Base-by-base conservation (phyloP, 140 eudicot species). In the Cichorium intybus region DNA sequence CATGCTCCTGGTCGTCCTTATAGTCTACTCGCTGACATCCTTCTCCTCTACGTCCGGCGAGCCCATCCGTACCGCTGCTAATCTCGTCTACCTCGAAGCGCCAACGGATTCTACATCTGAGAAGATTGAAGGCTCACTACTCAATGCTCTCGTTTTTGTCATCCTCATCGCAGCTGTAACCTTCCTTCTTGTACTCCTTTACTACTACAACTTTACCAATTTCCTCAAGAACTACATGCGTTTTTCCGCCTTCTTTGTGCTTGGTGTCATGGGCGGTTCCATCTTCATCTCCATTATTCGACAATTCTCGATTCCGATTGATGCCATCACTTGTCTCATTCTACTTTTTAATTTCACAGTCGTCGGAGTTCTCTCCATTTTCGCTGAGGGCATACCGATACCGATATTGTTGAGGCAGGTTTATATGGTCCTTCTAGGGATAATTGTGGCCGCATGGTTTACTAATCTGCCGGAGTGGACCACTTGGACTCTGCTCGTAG, bases 401-500 rank as follows among this genome's bases (percentile, higher is more conserved):
- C 99, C 97, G 17, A 89, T 94, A 29, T 26, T 84, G 21, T 34
- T 89, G 56, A 84, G 82, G 70, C 99, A 94, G 64, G 67, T 64
- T 24, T 89, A 80, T 77, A 89, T 80, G 90, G 97, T 94, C 16
- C 31, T 57, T 24, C 63, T 94, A 64, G 99, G 99, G 68, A 84
- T 94, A 20, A 81, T 89, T 45, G 90, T 83, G 47, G 99, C 99
- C 0, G 91, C 89, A 16, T 94, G 99, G 99, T 89, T 94, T 72
- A 82, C 99, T 2, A 77, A 78, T 41, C 62, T 94, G 73, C 99
- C 99, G 0, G 99, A 94, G 24, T 94, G 99, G 99, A 89, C 96
- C 4, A 94, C 99, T 4, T 94, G 99, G 99, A 73, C 80, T 20
- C 71, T 94, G 77, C 66, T 94, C 28, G 84, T 94, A 22, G 97